Base-by-base conservation (phyloP, 176 grass and related monocot species). In the Avena sativa region DNA sequence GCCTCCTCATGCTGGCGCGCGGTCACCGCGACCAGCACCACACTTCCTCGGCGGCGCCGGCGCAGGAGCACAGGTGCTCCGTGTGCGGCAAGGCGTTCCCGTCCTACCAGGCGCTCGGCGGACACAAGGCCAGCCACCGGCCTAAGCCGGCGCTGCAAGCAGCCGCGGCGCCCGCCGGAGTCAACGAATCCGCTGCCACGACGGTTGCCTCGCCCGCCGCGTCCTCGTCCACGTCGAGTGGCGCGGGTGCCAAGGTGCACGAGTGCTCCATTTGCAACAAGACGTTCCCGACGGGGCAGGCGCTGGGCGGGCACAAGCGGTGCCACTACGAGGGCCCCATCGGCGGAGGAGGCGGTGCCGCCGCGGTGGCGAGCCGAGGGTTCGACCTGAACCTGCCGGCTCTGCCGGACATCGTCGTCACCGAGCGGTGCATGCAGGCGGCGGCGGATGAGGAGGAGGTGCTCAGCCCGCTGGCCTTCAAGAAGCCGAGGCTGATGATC, bases 1-100 rank as follows among this genome's bases (percentile, higher is more conserved):
- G 95, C 81, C 92, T 94, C 81, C 83, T 97, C 80, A 97, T 92
- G 94, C 86, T 97, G n/a, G 85, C 90, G 30, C 91, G 87, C 50
- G 94, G 85, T 17, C 38, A 79, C 34, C 81, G 88, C 26, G 75
- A 44, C 9, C 2, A 6, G 49, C 49, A 32, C 8, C 49, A 19
- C 25, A 1, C 49, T 16, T 34, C 43, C 16, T 1, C 38, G 38
- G 4, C 38, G 38, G 6, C 34, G 25, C 21, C 12, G 57, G 6
- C 50, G 34, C 36, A 47, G 16, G 90, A 74, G 34, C 84, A 87
- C 81, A 72, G 73, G 64, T 95, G 94, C 89, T 89, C 87, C n/a
- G 87, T 93, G 12, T 95, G 94, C 83, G 87, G 94, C 59, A 95
- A 91, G 91, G 87, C 51, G 13, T 95, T 95, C 84, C 13, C 71